These are phyloP conservation scores for Aechmea fasciata DNA, from an alignment of 176 grass and related monocot species.

Conservation along the genomic window DNA sequence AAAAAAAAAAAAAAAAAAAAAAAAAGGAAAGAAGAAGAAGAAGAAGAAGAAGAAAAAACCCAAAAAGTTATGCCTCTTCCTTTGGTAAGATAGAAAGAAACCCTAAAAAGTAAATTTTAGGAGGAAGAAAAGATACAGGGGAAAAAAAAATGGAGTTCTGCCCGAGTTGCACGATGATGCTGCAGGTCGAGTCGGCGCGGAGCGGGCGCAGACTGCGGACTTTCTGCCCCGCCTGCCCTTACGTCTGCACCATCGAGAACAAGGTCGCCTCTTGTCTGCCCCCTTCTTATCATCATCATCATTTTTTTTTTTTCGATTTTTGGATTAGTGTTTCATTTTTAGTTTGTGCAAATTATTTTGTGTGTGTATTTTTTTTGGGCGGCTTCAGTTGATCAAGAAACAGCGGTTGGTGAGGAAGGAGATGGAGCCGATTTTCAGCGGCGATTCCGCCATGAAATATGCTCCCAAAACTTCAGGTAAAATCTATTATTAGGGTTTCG, in stretches of 20 bases:
- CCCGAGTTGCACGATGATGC: constrained; percentile 50
- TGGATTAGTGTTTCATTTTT: no score
- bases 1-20: no score
- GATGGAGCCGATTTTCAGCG: constrained; percentile 53
- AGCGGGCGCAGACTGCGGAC: constrained; percentile 37
- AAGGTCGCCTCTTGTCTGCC: constrained; percentile 24
- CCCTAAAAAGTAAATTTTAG: no score
- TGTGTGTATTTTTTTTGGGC: not conserved
- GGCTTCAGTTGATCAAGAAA: constrained; percentile 59
- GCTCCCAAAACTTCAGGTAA: constrained; percentile 43
- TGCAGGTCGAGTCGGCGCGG: constrained; percentile 56
- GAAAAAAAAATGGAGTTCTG: constrained; percentile 71
- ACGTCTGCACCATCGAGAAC: constrained; percentile 48
- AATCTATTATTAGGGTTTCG: not conserved
- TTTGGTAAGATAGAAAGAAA: no score
- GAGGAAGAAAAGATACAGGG: not conserved
- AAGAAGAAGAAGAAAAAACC: no score
- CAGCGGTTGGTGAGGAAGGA: constrained; percentile 45
- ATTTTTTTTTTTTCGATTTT: not conserved
- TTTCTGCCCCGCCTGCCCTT: constrained; percentile 67
- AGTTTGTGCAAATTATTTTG: not conserved
- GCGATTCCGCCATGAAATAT: constrained; percentile 32
- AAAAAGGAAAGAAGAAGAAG: no score
- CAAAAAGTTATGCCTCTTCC: no score
- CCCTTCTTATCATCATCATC: not conserved